These are phyloP conservation scores for Blepharisma japonicum DNA, from an alignment of 73 alveolate genomes.

Conservation along the genomic window DNA sequence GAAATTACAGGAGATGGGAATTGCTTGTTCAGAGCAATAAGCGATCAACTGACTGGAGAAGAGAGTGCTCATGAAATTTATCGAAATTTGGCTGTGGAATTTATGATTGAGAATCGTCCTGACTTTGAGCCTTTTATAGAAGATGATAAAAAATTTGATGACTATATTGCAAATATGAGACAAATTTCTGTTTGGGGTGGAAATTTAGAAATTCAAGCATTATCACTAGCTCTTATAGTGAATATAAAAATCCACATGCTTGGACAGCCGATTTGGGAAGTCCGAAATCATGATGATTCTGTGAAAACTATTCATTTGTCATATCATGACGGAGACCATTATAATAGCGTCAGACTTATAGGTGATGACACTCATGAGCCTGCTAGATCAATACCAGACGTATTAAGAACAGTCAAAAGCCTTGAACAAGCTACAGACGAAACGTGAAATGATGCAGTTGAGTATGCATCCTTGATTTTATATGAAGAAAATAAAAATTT, in stretches of 20 bases:
- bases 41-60: conserved; percentile 73
- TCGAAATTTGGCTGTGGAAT: conserved; percentile 57
- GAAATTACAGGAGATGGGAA: conserved; percentile 88
- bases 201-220: conserved; percentile 70
- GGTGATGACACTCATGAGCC: conserved; percentile 63
- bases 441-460: neutral
- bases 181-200: conserved; percentile 82
- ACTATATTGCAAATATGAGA: conserved; percentile 54
- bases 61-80: conserved; percentile 56
- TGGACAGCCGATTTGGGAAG: conserved; percentile 69
- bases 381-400: conserved; percentile 12
- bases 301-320: conserved; percentile 64
- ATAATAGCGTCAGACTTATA: conserved; percentile 63
- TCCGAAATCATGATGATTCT: conserved; percentile 52
- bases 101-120: conserved; percentile 54
- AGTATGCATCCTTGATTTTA: neutral
- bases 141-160: conserved; percentile 82
- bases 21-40: conserved; percentile 75
- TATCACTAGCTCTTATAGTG: conserved; percentile 40
- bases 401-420: neutral
- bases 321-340: conserved; percentile 82
- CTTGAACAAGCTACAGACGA: neutral
- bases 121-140: conserved; percentile 67
- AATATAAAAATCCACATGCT: conserved; percentile 69
- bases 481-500: neutral